Base-by-base conservation (phyloP, 495 filamentous ascomycete genomes). In the Pseudotulostoma volvatum region DNA sequence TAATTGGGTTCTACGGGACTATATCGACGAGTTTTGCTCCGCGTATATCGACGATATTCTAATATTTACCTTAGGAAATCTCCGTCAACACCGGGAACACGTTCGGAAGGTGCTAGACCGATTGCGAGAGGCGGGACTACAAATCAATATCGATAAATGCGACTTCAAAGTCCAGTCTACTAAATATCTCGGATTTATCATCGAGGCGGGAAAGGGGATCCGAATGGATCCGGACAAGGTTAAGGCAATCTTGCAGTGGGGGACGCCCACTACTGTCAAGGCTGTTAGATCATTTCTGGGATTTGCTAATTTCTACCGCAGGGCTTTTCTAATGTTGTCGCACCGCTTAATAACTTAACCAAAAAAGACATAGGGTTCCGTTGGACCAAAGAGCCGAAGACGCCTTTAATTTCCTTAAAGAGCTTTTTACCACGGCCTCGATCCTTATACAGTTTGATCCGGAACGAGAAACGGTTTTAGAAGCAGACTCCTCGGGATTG, bases 391-490 rank as follows among this genome's bases (percentile, higher is more conserved):
- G 77, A 15, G 64, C 79, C 38, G 79, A 86, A 47, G 60, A 59
- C 21, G 75, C 83, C 47, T 78, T 80, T 38, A 72, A 84, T 34
- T 65, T 73, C 9, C 57, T 86, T 4, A 66, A 70, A 23, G 70
- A 35, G 9, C 3, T 41, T 3, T 41, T 41, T 23, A 35, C 28
- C 4, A 33, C 31, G 9, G 46, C 45, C 9, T 45, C 33, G 28
- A 41, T 57, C 5, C 45, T 60, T 9, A 31, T 40, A 0, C 41
- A 49, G 32, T 60, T 47, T 35, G 41, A 54, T 17, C 39, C 37
- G 9, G 32, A 50, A 3, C 28, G 35, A 19, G 18, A 44, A 1
- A 49, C 41, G 3, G 20, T 47, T 1, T 23, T 59, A 0, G 44
- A 59, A 43, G 40, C 42, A 1, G 49, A 60, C 34, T 38, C 49